Evolutionary conservation across 164 flowering plant genomes (phyloP), one percentile per base, ranked within the genome.

Genomic region (Vitis cinerea): DNA sequence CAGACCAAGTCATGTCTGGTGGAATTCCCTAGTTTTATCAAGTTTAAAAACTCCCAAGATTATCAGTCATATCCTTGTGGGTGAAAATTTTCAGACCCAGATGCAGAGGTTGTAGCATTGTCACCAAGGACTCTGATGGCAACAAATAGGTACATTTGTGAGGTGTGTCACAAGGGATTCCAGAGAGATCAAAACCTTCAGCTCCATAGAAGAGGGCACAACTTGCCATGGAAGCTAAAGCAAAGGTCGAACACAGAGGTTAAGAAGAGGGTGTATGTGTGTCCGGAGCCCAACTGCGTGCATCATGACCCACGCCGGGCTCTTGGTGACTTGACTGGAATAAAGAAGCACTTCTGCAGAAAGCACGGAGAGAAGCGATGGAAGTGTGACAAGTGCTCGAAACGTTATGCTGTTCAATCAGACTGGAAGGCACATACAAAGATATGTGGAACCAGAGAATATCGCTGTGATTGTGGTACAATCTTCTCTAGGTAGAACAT

Each of bases 341-440:
- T 77, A 27, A 77, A 77, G 73, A 77, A 77, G 65, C 79, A 77
- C 64, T 77, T 72, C 70, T 69, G 79, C 63, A 72, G 79, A 16
- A 77, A 77, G 50, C 79, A 77, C 55, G 75, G 79, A 49, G 79
- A 76, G 13, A 76, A 76, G 75, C 72, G 72, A 52, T 76, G 79
- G 79, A 76, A 76, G 70, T 76, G 79, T 37, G 79, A 76, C 61
- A 76, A 76, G 60, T 76, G 79, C 75, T 68, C 75, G 0, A 76
- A 76, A 23, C 65, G 79, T 2, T 76, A 76, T 64, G 79, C 75
- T 7, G 79, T 76, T 63, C 79, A 76, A 59, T 76, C 79, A 9
- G 79, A 72, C 60, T 76, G 79, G 79, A 76, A 76, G 53, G 79
- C 76, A 0, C 79, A 77, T 50, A 23, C 73, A 10, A 77, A 72